Base-by-base conservation (phyloP, 768 basidiomycete species). In the Panellus pusillus region DNA sequence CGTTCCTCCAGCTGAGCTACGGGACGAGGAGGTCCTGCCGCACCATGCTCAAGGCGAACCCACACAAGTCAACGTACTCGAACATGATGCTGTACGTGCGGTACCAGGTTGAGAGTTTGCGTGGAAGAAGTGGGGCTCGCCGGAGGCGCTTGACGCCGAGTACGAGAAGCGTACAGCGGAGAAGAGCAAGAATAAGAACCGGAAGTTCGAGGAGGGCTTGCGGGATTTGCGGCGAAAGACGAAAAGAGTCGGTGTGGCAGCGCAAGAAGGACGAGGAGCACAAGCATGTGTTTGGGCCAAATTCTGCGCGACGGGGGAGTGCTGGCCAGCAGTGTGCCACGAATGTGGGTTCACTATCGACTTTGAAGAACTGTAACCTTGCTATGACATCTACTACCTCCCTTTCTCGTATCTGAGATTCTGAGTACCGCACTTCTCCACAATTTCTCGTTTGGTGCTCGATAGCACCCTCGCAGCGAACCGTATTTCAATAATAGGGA, bases 61-160 rank as follows among this genome's bases (percentile, higher is more conserved):
- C 93, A 4, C 94, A 97, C 74, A 89, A 91, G 60, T 89, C 93
- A 11, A 95, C 92, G 0, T 98, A 91, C 66, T 90, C 91, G 32
- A 99, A 98, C 75, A 98, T 98, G 97, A 98, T 98, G 97, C 79
- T 99, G 18, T 98, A 90, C 72, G 77, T 98, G 5, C 85, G 97
- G 31, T 88, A 76, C 65, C 96, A 98, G 68, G 92, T 97, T 2
- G 97, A 99, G 91, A 87, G 41, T 98, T 95, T 70, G 96, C 97
- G 5, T 97, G 88, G 89, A 87, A 91, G 67, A 99, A 99, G 71
- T 99, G 97, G 97, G 95, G 93, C 0, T 91, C 93, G 1, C 80
- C 91, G 9, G 94, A 97, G 68, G 92, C 84, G 9, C 70, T 99
- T 44, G 96, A 98, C 64, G 80, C 78, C 6, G 96, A 98, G 66